These are phyloP conservation scores for Umbelopsis sp. DNA, from an alignment of 192 early-diverging fungal species.

Conservation along the genomic window DNA sequence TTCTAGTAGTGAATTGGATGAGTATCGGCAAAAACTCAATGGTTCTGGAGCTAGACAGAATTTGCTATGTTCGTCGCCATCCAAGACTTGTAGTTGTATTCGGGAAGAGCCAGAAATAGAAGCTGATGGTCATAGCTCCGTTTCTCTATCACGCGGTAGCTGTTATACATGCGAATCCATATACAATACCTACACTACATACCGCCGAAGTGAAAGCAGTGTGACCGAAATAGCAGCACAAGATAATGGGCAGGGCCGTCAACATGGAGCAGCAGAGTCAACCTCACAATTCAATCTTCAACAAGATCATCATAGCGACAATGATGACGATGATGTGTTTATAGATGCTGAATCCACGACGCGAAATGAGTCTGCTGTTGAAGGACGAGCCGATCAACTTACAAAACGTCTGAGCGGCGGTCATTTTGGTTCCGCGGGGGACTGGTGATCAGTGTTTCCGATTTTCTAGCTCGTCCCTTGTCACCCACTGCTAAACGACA, in stretches of 20 bases:
- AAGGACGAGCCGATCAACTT: neutral
- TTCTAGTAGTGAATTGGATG: neutral
- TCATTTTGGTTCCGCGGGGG: constrained; percentile 32
- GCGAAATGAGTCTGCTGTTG: neutral
- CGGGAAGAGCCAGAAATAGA: neutral
- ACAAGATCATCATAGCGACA: neutral
- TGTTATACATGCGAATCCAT: constrained; percentile 9
- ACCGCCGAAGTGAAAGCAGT: neutral
- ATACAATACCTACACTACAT: constrained; percentile 2
- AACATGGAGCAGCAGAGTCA: neutral
- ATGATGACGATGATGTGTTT: neutral
- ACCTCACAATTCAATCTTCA: neutral
- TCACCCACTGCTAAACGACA: neutral
- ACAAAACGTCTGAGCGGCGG: constrained; percentile 32
- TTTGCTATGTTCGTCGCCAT: neutral
- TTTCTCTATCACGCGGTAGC: neutral
- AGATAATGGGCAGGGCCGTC: neutral
- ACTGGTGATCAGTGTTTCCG: constrained; percentile 21
- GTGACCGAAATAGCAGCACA: neutral
- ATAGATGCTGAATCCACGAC: neutral
- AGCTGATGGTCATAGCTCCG: neutral
- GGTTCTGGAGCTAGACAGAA: neutral
- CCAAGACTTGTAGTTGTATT: neutral
- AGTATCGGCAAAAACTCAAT: neutral
- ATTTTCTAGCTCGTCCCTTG: constrained; percentile 6